Conservation (phyloP, 2,329 filamentous ascomycete species). For the Alternaria sp. region DNA sequence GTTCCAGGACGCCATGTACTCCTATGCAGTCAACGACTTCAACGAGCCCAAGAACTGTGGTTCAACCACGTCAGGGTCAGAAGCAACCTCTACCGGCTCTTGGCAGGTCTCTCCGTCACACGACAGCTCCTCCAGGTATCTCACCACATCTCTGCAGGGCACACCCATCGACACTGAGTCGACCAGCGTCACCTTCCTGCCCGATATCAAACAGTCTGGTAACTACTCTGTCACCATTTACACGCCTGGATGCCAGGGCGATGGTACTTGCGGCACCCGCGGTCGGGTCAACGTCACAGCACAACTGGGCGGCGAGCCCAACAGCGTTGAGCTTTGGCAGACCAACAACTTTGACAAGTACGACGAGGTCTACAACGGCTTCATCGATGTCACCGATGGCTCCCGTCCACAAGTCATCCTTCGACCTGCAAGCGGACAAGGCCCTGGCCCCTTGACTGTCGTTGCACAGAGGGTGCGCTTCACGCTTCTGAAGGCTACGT, state of each 20-base stretch:
- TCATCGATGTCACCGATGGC: constrained; percentile 75
- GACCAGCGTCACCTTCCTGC: constrained; percentile 77
- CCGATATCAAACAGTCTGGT: constrained; percentile 85
- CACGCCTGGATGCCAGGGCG: constrained; percentile 87
- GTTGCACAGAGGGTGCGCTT: constrained; percentile 93
- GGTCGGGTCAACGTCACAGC: constrained; percentile 85
- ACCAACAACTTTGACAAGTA: constrained; percentile 98
- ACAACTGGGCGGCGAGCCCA: constrained; percentile 60
- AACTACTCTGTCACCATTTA: constrained; percentile 92
- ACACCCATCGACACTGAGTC: constrained; percentile 63
- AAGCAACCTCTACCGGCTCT: constrained; percentile 71
- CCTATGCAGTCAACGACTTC: constrained; percentile 85
- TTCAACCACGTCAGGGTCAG: constrained; percentile 62
- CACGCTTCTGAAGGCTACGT: constrained; percentile 72
- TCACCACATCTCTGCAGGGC: constrained; percentile 69
- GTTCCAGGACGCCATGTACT: constrained; percentile 82
- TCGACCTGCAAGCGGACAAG: constrained; percentile 69
- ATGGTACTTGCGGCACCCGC: constrained; percentile 75
- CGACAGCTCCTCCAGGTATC: constrained; percentile 75
- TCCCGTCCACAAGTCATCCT: constrained; percentile 86
- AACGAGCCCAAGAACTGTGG: constrained; percentile 85
- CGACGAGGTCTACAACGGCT: constrained; percentile 86
- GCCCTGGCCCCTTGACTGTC: constrained; percentile 65
- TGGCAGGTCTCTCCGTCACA: constrained; percentile 75
- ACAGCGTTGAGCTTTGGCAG: constrained; percentile 74